Base-by-base conservation (phyloP, 148 eudicot species). In the Vaccinium darrowii region DNA sequence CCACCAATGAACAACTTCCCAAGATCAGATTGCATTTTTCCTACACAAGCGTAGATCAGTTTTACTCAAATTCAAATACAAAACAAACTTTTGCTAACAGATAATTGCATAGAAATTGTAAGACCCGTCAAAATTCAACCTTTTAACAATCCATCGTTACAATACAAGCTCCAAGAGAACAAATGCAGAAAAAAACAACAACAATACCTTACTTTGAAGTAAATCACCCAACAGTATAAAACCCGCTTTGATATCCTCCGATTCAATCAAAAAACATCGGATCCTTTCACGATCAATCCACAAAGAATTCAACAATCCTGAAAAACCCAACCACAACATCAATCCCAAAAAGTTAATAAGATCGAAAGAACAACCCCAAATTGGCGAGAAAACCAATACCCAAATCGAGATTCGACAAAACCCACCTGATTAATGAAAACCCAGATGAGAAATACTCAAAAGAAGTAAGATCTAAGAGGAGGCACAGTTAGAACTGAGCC, bases 1-100 rank as follows among this genome's bases (percentile, higher is more conserved):
- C 98, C 98, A 84, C 98, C 98, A 81, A 94, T 86, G 69, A 94
- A 94, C 47, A 94, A 87, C 87, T 94, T 94, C 7, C 98, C 98
- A 54, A 88, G 94, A 90, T 94, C 98, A 30, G 93, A 90, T 84
- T 94, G 94, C 98, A 94, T 94, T 86, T 69, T 88, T 89, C 85
- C 87, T 90, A 82, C 88, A 87, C 72, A 69, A 74, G 71, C 81
- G 75, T 80, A 65, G 84, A 73, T 33, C 65, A 82, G 56, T 25
- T 23, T 39, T 10, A 54, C 67, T 67, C 4, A 84, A 84, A 88
- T 84, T 76, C 69, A 47, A 58, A 79, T 23, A 27, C 65, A 30
- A 57, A 65, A 65, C 72, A 10, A 65, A 65, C 72, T n/a, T 9
- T 65, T n/a, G 30, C 72, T 23, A 23, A 62, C 69, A 78, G 62